Evolutionary conservation across 176 grass and related monocot species (phyloP).

Genomic region (maize (Zea mays)): Zm-B73-REFERENCE-NAM-5.0 NC_050102.1:183825001-183825500

Average conservation of each 20-base stretch:
- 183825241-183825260: constrained; percentile 55
- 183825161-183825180: too few relatives aligned
- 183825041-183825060: too few relatives aligned
- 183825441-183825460: constrained; percentile 20
- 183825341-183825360: constrained; percentile 17
- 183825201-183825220: too few relatives aligned
- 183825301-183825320: constrained; percentile 63
- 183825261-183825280: constrained; percentile 92
- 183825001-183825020: too few relatives aligned
- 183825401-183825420: neutral
- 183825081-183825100: too few relatives aligned
- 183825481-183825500: constrained; percentile 11
- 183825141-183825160: too few relatives aligned
- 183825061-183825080: too few relatives aligned
- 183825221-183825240: too few relatives aligned
- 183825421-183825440: neutral
- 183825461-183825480: neutral
- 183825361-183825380: constrained; percentile 16
- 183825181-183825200: too few relatives aligned
- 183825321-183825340: constrained; percentile 14
- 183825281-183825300: constrained; percentile 24
- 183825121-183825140: too few relatives aligned
- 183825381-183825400: neutral
- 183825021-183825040: too few relatives aligned
- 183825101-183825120: too few relatives aligned